Percentiles rank a stretch among this genome's conserved stretches.
Conservation (phyloP, 352 stramenopile species). For the Lagenidium sp. region DNA sequence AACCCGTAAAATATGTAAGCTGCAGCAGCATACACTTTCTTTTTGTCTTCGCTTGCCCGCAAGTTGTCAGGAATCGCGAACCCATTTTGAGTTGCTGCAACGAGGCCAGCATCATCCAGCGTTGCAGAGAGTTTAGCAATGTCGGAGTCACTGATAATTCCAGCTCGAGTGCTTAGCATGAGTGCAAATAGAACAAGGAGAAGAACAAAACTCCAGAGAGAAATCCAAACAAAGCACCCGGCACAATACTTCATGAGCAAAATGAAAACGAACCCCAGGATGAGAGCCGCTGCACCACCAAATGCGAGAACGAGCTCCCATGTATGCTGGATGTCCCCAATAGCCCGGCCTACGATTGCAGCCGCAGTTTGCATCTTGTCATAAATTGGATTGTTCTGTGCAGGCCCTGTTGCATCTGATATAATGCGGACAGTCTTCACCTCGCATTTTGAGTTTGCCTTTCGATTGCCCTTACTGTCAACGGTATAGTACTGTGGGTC, state of each 20-base stretch:
- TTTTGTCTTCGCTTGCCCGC: constrained; percentile 40
- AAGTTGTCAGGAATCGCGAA: constrained; percentile 46
- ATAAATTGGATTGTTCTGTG: constrained; percentile 68
- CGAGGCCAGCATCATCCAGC: constrained; percentile 24
- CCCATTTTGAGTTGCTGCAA: constrained; percentile 25
- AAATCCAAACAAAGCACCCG: constrained; percentile 66
- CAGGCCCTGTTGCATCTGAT: constrained; percentile 39
- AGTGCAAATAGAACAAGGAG: constrained; percentile 60
- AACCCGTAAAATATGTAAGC: constrained; percentile 62
- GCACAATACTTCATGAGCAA: constrained; percentile 65
- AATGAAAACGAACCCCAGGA: constrained; percentile 58
- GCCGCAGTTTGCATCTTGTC: constrained; percentile 44
- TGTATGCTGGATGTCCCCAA: constrained; percentile 61
- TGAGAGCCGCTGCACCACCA: constrained; percentile 34
- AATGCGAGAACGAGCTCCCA: constrained; percentile 41
- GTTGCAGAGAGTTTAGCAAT: constrained; percentile 31
- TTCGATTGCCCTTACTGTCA: constrained; percentile 28
- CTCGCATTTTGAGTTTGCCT: constrained; percentile 62
- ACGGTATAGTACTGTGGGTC: constrained; percentile 56
- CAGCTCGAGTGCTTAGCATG: constrained; percentile 65
- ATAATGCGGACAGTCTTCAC: constrained; percentile 54
- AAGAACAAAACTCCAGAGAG: constrained; percentile 55
- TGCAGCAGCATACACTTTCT: constrained; percentile 43
- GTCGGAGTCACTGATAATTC: constrained; percentile 42
- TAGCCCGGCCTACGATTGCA: constrained; percentile 39